These are phyloP conservation scores for Discostella stelligera DNA, from an alignment of 352 stramenopile genomes.

Conservation along the genomic window DNA sequence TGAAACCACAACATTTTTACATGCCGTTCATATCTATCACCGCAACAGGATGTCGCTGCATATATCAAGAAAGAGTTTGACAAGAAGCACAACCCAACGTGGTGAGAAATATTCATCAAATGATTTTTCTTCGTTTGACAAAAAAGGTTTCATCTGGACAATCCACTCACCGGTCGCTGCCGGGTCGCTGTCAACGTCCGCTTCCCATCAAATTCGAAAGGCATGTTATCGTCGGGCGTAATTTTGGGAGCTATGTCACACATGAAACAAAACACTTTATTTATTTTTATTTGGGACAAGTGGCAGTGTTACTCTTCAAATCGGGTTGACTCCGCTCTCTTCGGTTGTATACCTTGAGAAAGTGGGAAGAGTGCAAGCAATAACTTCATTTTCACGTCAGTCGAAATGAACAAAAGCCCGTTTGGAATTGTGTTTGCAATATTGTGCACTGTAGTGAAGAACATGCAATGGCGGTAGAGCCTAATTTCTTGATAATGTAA, in stretches of 20 bases:
- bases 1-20: not conserved
- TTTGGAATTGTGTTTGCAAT: not conserved
- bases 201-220: constrained; percentile 36
- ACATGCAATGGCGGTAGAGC: not conserved
- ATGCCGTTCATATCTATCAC: constrained; percentile 25
- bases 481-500: no score
- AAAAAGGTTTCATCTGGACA: not conserved
- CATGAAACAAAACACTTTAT: constrained; percentile 87
- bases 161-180: not conserved
- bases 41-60: constrained; percentile 91
- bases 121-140: not conserved
- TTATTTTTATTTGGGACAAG: constrained; percentile 87
- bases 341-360: not conserved
- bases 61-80: constrained; percentile 99
- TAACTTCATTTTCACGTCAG: not conserved
- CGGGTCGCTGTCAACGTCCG: constrained; percentile 1
- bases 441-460: not conserved
- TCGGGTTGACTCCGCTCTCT: constrained; percentile 63
- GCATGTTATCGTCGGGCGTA: constrained; percentile 91
- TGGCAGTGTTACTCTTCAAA: constrained; percentile 87
- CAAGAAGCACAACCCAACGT: constrained; percentile 87
- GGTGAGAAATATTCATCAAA: constrained; percentile 42
- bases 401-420: not conserved
- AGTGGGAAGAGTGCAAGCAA: not conserved
- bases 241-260: constrained; percentile 88